Evolutionary conservation across 495 filamentous ascomycete species (phyloP).

Genomic region (Lasiosphaeria miniovina): DNA sequence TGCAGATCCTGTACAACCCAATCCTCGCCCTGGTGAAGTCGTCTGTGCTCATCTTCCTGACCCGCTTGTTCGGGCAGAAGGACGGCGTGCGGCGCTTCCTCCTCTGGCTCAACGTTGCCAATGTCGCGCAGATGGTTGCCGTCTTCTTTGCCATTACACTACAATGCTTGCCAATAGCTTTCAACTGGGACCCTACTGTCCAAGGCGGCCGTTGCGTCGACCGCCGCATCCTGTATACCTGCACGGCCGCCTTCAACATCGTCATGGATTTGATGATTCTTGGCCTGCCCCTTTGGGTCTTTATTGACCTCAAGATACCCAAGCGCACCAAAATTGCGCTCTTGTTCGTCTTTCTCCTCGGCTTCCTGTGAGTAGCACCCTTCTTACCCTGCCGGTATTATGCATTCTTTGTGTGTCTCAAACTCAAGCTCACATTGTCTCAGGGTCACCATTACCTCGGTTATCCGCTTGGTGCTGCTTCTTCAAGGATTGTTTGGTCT

Average conservation of each 20-base stretch:
- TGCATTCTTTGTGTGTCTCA: too few species aligned
- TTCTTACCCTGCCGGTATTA: neutral
- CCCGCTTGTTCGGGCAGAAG: slow-evolving; percentile 46
- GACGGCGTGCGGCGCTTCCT: slow-evolving; percentile 43
- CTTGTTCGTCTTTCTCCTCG: slow-evolving; percentile 49
- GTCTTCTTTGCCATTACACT: slow-evolving; percentile 58
- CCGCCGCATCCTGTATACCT: slow-evolving; percentile 44
- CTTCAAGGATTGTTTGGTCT: slow-evolving; percentile 35
- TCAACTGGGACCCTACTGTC: slow-evolving; percentile 46
- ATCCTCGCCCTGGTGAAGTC: slow-evolving; percentile 59
- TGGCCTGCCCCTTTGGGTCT: slow-evolving; percentile 46
- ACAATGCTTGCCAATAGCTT: slow-evolving; percentile 52
- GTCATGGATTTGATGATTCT: slow-evolving; percentile 51
- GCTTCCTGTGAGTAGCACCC: slow-evolving; percentile 42
- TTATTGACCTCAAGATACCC: slow-evolving; percentile 47
- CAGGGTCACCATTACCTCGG: slow-evolving; percentile 53
- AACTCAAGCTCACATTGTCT: neutral
- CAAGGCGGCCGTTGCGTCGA: slow-evolving; percentile 47
- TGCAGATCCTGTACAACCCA: slow-evolving; percentile 63
- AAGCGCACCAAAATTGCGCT: slow-evolving; percentile 47
- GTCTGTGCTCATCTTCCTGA: slow-evolving; percentile 57
- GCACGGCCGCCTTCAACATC: slow-evolving; percentile 48
- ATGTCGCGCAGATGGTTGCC: slow-evolving; percentile 50
- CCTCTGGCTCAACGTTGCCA: slow-evolving; percentile 48
- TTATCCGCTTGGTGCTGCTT: slow-evolving; percentile 39